These are phyloP conservation scores for Clitopilus hobsonii DNA, from an alignment of 768 basidiomycete genomes.

Conservation along the genomic window DNA sequence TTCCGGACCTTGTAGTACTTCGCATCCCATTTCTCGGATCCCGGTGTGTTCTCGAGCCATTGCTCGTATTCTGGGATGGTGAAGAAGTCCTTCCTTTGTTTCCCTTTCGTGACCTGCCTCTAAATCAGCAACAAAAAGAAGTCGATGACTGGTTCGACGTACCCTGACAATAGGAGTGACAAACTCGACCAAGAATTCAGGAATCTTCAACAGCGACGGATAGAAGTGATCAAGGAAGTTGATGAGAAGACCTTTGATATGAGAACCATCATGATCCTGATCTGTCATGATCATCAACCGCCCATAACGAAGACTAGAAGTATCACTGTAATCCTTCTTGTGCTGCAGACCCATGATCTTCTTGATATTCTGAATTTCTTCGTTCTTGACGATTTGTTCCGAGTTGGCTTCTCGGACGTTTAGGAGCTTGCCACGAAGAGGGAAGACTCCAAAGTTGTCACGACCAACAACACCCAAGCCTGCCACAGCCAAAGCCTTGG, in stretches of 20 bases:
- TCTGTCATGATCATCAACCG: constrained; percentile 99
- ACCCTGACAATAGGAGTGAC: constrained; percentile 98
- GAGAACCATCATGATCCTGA: constrained; percentile 99
- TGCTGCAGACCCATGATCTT: constrained; percentile 97
- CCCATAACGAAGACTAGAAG: constrained; percentile 79
- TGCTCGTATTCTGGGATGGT: constrained; percentile 95
- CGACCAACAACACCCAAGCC: constrained; percentile 94
- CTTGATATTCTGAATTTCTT: constrained; percentile 95
- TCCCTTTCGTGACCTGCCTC: constrained; percentile 69
- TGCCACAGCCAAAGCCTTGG: constrained; percentile 93
- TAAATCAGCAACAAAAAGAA: neutral
- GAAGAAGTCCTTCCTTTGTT: constrained; percentile 82
- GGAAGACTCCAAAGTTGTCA: constrained; percentile 97
- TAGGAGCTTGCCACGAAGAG: constrained; percentile 91
- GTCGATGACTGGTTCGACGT: too few species aligned
- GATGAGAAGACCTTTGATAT: constrained; percentile 98
- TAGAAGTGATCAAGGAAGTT: constrained; percentile 98
- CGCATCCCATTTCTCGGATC: constrained; percentile 77
- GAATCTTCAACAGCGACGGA: constrained; percentile 86
- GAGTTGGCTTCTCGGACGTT: constrained; percentile 97
- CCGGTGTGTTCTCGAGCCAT: constrained; percentile 79
- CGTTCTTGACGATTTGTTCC: constrained; percentile 97
- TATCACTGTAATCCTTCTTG: constrained; percentile 78
- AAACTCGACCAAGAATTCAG: constrained; percentile 94
- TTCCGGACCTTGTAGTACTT: constrained; percentile 95